A percentile compares a stretch with the other conserved stretches of the same genome.
These are phyloP conservation scores for Plantago major DNA, from an alignment of 257 asterid genomes.

Conservation along the genomic window DNA sequence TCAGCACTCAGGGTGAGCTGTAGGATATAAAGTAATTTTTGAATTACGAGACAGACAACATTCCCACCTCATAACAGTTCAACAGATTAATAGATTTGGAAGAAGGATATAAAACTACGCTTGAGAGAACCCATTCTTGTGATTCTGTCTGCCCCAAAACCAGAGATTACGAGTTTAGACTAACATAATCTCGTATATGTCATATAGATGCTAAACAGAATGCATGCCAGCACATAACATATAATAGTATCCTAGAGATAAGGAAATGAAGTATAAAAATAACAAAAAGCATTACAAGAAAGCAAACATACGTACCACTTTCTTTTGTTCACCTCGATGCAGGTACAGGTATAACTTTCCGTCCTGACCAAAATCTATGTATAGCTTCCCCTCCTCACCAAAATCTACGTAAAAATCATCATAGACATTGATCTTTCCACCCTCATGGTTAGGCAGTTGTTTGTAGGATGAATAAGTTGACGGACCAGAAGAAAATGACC, in stretches of 20 bases:
- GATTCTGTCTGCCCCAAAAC: not conserved
- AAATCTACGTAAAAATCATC: conserved; percentile 61
- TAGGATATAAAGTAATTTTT: conserved; percentile 29
- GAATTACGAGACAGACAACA: conserved; percentile 9
- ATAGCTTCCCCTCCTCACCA: conserved; percentile 85
- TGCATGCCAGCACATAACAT: not conserved
- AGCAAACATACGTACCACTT: conserved; percentile 42
- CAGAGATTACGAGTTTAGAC: not conserved
- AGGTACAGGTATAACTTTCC: conserved; percentile 54
- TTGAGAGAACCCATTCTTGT: not conserved
- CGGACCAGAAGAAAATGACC: conserved; percentile 85
- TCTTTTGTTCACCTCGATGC: conserved; percentile 49
- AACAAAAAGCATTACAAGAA: conserved; percentile 9
- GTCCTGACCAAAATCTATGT: conserved; percentile 79
- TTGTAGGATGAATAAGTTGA: conserved; percentile 72
- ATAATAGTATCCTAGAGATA: not conserved
- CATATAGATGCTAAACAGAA: not conserved
- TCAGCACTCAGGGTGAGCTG: conserved; percentile 58
- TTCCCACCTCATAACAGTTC: not conserved
- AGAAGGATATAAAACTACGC: not conserved
- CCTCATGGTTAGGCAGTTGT: conserved; percentile 44
- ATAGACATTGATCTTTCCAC: conserved; percentile 44
- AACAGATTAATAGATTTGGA: not conserved
- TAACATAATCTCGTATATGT: not conserved
- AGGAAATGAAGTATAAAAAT: conserved; percentile 4